Evolutionary conservation across 1,139 yeast genomes (phyloP).

Genomic region (Blastobotrys capitulatus): DNA sequence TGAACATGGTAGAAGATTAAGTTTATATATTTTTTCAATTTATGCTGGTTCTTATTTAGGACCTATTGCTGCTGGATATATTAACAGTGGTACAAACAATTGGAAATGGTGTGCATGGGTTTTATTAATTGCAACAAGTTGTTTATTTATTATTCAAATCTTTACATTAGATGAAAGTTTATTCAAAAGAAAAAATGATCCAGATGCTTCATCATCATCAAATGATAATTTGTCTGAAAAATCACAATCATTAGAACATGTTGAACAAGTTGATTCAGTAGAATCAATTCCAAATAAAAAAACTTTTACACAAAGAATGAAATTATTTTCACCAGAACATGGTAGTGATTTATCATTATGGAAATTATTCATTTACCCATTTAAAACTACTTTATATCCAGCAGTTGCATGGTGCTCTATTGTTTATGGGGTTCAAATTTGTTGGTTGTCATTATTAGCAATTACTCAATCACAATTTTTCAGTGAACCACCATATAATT

Average conservation of each 20-base stretch:
- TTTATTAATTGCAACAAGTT: slow-evolving; percentile 65
- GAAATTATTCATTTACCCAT: slow-evolving; percentile 29
- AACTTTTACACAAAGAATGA: slow-evolving; percentile 9
- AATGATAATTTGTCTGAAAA: neutral
- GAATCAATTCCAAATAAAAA: slow-evolving; percentile 6
- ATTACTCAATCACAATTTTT: slow-evolving; percentile 44
- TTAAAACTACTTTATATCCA: slow-evolving; percentile 37
- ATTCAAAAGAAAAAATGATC: slow-evolving; percentile 45
- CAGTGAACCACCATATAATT: slow-evolving; percentile 49
- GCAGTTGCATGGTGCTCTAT: slow-evolving; percentile 48
- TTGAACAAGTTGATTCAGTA: neutral
- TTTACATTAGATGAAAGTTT: slow-evolving; percentile 68
- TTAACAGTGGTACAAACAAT: slow-evolving; percentile 45
- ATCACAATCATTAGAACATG: neutral
- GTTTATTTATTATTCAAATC: slow-evolving; percentile 48
- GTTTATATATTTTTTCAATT: slow-evolving; percentile 67
- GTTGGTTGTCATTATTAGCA: slow-evolving; percentile 45
- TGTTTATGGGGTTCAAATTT: slow-evolving; percentile 48
- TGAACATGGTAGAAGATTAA: slow-evolving; percentile 67
- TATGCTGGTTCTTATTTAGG: slow-evolving; percentile 73
- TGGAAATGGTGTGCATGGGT: slow-evolving; percentile 82
- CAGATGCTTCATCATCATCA: neutral
- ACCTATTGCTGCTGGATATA: slow-evolving; percentile 70
- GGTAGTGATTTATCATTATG: slow-evolving; percentile 3
- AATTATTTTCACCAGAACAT: slow-evolving; percentile 6